A percentile compares a stretch with the other conserved stretches of the same genome.
phyloP scores from a whole-genome alignment of 164 flowering plant genomes.

The Warburgia ugandensis region DNA sequence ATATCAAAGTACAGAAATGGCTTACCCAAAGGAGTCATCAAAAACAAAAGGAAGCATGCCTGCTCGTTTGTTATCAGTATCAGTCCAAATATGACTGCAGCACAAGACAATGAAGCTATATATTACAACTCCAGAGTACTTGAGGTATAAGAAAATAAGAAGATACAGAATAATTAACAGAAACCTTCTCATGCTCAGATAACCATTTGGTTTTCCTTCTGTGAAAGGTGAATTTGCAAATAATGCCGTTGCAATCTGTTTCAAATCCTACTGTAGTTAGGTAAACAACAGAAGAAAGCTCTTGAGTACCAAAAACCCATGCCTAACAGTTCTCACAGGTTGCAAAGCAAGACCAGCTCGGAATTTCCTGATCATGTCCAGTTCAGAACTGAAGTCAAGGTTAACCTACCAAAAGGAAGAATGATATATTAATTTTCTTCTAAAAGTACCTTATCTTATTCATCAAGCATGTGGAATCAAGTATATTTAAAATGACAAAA shows the following conservation, averaged over 20 bases:
- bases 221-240: conserved; percentile 99
- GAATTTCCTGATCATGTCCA: conserved; percentile 94
- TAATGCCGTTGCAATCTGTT: conserved; percentile 93
- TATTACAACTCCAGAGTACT: conserved; percentile 1
- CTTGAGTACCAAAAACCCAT: not conserved
- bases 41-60: conserved; percentile 99
- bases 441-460: not conserved
- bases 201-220: conserved; percentile 97
- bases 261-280: conserved; percentile 23
- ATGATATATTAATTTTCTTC: no score
- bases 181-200: conserved; percentile 96
- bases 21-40: conserved; percentile 93
- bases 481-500: no score
- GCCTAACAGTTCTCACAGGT: conserved; percentile 53
- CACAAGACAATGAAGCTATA: conserved; percentile 2
- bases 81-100: conserved; percentile 92
- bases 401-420: conserved; percentile 55
- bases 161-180: not conserved
- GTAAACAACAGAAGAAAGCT: conserved; percentile 1
- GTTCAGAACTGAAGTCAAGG: conserved; percentile 91
- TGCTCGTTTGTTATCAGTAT: conserved; percentile 81
- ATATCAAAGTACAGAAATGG: not conserved
- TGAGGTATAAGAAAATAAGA: not conserved
- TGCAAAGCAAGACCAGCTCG: conserved; percentile 96
- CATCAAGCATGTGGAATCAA: not conserved